These are phyloP conservation scores for Santalum album DNA, from an alignment of 164 flowering plant species.

Conservation along the genomic window DNA sequence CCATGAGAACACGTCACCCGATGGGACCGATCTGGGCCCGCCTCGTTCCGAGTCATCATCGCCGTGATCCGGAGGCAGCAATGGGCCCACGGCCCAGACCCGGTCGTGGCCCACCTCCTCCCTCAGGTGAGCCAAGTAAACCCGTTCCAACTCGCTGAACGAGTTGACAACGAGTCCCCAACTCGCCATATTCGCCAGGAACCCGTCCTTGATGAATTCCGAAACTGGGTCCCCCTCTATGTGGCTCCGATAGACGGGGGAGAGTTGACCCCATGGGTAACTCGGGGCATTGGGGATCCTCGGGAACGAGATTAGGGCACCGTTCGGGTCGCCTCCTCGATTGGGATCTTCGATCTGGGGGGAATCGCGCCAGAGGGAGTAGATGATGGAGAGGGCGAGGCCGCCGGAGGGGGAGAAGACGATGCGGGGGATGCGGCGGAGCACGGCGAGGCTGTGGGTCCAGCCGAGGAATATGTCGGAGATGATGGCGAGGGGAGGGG, in stretches of 20 bases:
- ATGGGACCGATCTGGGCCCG: constrained; percentile 22
- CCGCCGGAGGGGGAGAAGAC: constrained; percentile 28
- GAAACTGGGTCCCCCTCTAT: constrained; percentile 16
- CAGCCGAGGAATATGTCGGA: constrained; percentile 33
- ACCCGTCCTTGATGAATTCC: constrained; percentile 17
- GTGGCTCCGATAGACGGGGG: constrained; percentile 15
- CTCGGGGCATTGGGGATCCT: constrained; percentile 30
- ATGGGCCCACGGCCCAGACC: constrained; percentile 51
- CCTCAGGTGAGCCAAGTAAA: constrained; percentile 27
- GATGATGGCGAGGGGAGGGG: constrained; percentile 23
- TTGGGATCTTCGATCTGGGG: constrained; percentile 8
- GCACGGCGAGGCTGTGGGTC: constrained; percentile 24
- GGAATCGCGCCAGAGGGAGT: constrained; percentile 14
- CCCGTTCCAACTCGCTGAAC: constrained; percentile 29
- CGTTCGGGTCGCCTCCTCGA: background rate
- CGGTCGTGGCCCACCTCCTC: constrained; percentile 23
- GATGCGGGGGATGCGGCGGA: constrained; percentile 20
- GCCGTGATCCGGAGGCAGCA: constrained; percentile 7
- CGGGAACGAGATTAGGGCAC: constrained; percentile 8
- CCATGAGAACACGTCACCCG: constrained; percentile 30
- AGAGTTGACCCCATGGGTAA: constrained; percentile 31
- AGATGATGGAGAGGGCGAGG: constrained; percentile 9
- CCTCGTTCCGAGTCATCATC: constrained; percentile 15
- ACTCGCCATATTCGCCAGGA: constrained; percentile 15
- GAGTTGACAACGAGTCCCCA: constrained; percentile 37